Evolutionary conservation across 1,284 basidiomycete genomes (phyloP).

Genomic region (Schizophyllum commune): DNA sequence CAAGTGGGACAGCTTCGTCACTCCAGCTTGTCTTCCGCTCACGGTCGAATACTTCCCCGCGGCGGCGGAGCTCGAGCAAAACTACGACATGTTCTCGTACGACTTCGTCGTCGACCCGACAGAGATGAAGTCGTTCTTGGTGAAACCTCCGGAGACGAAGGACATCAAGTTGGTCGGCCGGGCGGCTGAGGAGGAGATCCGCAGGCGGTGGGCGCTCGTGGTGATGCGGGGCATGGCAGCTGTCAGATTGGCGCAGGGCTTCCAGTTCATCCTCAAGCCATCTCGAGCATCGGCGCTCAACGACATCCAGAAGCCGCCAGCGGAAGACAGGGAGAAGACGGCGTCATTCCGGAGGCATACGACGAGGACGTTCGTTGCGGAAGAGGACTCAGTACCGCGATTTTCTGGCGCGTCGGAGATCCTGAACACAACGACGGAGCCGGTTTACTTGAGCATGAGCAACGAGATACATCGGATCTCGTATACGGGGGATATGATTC

Average conservation of each 20-base stretch:
- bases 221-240: slow-evolving; percentile 94
- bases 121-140: slow-evolving; percentile 77
- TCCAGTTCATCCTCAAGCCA: slow-evolving; percentile 79
- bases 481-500: slow-evolving; percentile 81
- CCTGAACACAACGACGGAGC: slow-evolving; percentile 55
- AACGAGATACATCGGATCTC: slow-evolving; percentile 93
- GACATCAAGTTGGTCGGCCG: slow-evolving; percentile 27
- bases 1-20: slow-evolving; percentile 87
- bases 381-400: slow-evolving; percentile 48
- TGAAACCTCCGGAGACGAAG: slow-evolving; percentile 45
- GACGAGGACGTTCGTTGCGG: slow-evolving; percentile 46
- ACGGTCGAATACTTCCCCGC: slow-evolving; percentile 89
- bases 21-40: slow-evolving; percentile 83
- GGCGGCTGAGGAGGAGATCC: slow-evolving; percentile 36
- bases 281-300: slow-evolving; percentile 11
- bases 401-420: slow-evolving; percentile 69
- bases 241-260: slow-evolving; percentile 90
- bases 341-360: slow-evolving; percentile 27
- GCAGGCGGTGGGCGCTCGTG: slow-evolving; percentile 68
- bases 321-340: slow-evolving; percentile 21
- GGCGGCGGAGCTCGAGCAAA: slow-evolving; percentile 64
- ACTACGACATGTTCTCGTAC: slow-evolving; percentile 78
- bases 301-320: background rate
- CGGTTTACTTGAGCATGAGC: slow-evolving; percentile 89
- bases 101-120: slow-evolving; percentile 72